Percentiles rank a stretch among this genome's conserved stretches.
These are phyloP conservation scores for Ciborinia camelliae DNA, from an alignment of 2,329 filamentous ascomycete species.

Conservation along the genomic window DNA sequence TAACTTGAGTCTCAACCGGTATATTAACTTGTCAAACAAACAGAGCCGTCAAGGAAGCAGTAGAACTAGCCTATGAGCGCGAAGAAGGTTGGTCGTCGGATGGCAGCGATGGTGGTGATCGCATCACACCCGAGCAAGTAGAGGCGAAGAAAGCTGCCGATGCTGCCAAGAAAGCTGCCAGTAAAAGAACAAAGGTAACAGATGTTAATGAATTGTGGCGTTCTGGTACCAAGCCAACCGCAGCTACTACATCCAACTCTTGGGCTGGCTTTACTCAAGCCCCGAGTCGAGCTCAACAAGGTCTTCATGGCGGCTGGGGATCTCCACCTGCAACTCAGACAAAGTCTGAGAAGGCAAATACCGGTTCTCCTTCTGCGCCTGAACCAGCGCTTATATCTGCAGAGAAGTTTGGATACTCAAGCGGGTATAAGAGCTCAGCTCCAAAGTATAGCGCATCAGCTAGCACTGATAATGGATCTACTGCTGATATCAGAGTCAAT, in stretches of 20 bases:
- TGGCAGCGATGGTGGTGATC: constrained; percentile 19
- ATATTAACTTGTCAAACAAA: not conserved
- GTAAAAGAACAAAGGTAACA: not conserved
- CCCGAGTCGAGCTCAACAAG: not conserved
- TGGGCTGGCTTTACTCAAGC: not conserved
- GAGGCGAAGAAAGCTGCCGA: constrained; percentile 4
- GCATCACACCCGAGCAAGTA: constrained; percentile 1
- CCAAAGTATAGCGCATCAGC: not conserved
- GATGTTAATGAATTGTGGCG: not conserved
- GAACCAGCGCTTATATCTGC: not conserved
- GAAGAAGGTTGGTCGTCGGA: constrained; percentile 19
- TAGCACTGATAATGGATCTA: not conserved
- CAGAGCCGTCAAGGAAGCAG: constrained; percentile 16
- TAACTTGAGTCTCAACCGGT: not conserved
- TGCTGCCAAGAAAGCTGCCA: not conserved
- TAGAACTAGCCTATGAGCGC: constrained; percentile 4
- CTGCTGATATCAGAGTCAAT: not conserved
- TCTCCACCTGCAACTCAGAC: not conserved
- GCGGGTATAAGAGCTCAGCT: not conserved
- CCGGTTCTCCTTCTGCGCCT: not conserved
- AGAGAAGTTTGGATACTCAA: not conserved
- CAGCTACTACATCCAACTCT: not conserved
- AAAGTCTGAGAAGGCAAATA: not conserved
- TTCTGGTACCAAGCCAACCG: not conserved
- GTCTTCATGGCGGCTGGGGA: not conserved